Conservation (phyloP, 2,329 filamentous ascomycete genomes). For the Beauveria rudraprayagi region DNA sequence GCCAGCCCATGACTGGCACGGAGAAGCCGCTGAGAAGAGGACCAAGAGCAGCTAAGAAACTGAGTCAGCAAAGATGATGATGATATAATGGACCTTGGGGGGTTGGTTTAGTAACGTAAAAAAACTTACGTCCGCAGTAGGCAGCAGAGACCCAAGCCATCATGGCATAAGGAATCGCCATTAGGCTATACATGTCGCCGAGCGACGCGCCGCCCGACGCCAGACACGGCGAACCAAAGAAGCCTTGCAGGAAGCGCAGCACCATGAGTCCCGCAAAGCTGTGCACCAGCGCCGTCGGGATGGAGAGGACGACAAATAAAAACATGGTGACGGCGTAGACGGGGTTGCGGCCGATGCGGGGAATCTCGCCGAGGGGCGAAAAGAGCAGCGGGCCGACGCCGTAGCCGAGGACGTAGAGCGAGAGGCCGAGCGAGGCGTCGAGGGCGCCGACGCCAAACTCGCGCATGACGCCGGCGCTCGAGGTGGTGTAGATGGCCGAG, state of each 20-base stretch:
- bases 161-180: constrained; percentile 50
- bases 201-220: constrained; percentile 49
- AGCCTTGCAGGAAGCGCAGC: constrained; percentile 55
- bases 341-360: constrained; percentile 57
- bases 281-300: constrained; percentile 54
- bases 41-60: constrained; percentile 42
- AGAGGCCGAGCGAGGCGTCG: constrained; percentile 48
- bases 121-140: constrained; percentile 34
- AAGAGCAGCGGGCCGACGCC: constrained; percentile 58
- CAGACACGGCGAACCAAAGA: constrained; percentile 58
- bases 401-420: constrained; percentile 56
- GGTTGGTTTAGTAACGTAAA: too few species aligned
- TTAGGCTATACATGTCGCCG: constrained; percentile 45
- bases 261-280: constrained; percentile 59
- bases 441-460: constrained; percentile 45
- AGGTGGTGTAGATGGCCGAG: constrained; percentile 40
- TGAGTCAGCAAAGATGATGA: too few species aligned
- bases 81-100: too few species aligned
- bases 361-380: constrained; percentile 59
- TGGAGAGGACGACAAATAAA: constrained; percentile 58
- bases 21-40: constrained; percentile 54
- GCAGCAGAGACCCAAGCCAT: constrained; percentile 50
- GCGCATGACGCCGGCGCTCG: constrained; percentile 38
- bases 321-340: constrained; percentile 61
- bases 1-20: constrained; percentile 49